Conservation (phyloP, 495 filamentous ascomycete genomes). For the Chaetomium cochliodes region DNA sequence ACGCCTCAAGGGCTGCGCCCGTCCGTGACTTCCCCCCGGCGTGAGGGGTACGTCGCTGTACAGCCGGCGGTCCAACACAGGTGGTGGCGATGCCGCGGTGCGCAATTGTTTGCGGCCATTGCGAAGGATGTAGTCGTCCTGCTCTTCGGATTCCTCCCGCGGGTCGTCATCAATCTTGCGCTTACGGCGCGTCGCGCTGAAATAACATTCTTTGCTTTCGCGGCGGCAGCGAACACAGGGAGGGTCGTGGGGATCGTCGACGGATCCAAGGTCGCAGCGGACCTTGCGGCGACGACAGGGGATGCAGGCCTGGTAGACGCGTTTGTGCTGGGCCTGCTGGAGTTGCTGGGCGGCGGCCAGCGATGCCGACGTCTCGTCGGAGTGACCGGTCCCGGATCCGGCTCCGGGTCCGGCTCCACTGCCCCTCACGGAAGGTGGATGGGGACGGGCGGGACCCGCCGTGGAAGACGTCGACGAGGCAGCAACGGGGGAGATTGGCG, state of each 20-base stretch:
- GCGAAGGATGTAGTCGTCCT: constrained; percentile 54
- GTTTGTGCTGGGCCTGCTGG: constrained; percentile 56
- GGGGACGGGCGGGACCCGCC: constrained; percentile 26
- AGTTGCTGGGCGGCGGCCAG: constrained; percentile 18
- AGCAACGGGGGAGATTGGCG: constrained; percentile 34
- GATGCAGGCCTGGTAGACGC: constrained; percentile 84
- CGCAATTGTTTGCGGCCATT: constrained; percentile 56
- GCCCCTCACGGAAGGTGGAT: constrained; percentile 22
- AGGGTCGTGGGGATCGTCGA: constrained; percentile 90
- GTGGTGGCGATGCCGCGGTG: constrained; percentile 37
- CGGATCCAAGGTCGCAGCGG: constrained; percentile 88
- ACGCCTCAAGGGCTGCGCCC: constrained; percentile 56
- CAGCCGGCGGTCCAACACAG: constrained; percentile 42
- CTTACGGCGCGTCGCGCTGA: constrained; percentile 94
- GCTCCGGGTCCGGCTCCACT: constrained; percentile 23
- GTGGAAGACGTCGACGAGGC: constrained; percentile 27
- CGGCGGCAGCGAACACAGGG: constrained; percentile 91
- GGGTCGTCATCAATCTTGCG: constrained; percentile 69
- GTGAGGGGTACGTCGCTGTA: constrained; percentile 57
- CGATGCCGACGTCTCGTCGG: constrained; percentile 14
- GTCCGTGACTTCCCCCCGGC: constrained; percentile 60
- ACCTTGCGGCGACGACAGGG: constrained; percentile 90
- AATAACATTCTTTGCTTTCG: constrained; percentile 93
- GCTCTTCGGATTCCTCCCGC: constrained; percentile 50
- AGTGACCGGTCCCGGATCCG: constrained; percentile 19